Base-by-base conservation (phyloP, 345 rosid genomes). In the Eucalyptus polybractea region DNA sequence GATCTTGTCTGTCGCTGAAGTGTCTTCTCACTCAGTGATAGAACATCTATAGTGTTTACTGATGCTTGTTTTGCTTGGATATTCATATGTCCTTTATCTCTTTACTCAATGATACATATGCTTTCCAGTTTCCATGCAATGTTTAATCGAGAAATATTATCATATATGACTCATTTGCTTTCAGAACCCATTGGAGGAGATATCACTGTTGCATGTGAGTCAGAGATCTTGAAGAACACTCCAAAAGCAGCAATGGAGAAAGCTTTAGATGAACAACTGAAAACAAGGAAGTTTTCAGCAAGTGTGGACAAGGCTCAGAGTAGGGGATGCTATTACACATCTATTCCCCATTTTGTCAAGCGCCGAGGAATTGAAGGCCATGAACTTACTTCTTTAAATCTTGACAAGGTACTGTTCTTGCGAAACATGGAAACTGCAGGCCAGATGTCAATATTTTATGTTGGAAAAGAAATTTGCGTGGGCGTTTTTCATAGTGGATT, bases 151-250 rank as follows among this genome's bases (percentile, higher is more conserved):
- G 88, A 60, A 54, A 87, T 31, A 40, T 86, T 54, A 31, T 29
- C 58, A 19, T 31, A 8, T 58, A n/a, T n/a, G 87, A n/a, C 12
- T 86, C 27, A 2, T 76, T 33, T 49, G 86, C 89, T 88, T 88
- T 86, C 95, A 97, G 99, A 96, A 91, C 99, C 99, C 45, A 92
- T 97, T 91, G 99, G 98, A 90, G 99, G 99, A 89, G 98, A 96
- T 90, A 97, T 97, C 88, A 94, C 97, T 1, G 96, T 97, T 86
- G 91, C 93, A 76, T 87, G 92, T 31, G 98, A 97, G 90, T 91
- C 96, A 90, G 94, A 88, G 89, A 91, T 93, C 90, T 87, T 89
- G 85, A 91, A 90, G 87, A 92, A 85, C 31, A 89, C 92, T 89
- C 93, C 93, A n/a, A 95, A 93, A 90, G 90, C 97, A 4, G 67